Conservation (phyloP, 2,329 filamentous ascomycete species). For the Zelopaecilomyces penicillatus region DNA sequence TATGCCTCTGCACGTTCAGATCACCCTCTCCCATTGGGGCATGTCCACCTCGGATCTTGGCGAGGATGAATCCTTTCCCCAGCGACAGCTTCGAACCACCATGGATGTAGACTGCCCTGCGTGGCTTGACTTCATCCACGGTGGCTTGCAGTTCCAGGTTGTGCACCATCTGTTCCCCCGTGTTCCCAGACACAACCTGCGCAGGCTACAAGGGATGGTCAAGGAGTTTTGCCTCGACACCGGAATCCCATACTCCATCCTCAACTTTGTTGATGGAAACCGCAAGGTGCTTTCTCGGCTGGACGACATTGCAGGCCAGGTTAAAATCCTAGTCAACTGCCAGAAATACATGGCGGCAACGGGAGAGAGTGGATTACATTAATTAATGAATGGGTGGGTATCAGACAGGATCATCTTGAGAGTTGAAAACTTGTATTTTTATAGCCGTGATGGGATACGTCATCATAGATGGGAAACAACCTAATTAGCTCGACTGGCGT, state of each 20-base stretch:
- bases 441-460: too few species aligned
- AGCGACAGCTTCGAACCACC: constrained; percentile 84
- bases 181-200: constrained; percentile 77
- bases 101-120: constrained; percentile 87
- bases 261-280: constrained; percentile 78
- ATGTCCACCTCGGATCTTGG: constrained; percentile 89
- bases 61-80: constrained; percentile 75
- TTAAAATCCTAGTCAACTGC: constrained; percentile 73
- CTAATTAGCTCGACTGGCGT: too few species aligned
- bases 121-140: constrained; percentile 86
- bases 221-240: constrained; percentile 76
- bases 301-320: constrained; percentile 60
- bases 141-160: constrained; percentile 81
- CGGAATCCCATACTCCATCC: constrained; percentile 75
- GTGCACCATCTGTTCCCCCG: constrained; percentile 81
- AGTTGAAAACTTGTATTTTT: too few species aligned
- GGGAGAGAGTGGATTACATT: constrained; percentile 8
- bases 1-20: constrained; percentile 78
- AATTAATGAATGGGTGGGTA: neutral
- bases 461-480: too few species aligned
- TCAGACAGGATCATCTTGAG: neutral
- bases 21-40: constrained; percentile 85
- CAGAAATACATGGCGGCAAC: constrained; percentile 29
- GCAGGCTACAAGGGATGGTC: constrained; percentile 65
- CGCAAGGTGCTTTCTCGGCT: constrained; percentile 69